A percentile compares a stretch with the other conserved stretches of the same genome.
These are phyloP conservation scores for Fusarium sterilihyphosum DNA, from an alignment of 2,329 filamentous ascomycete species.

Conservation along the genomic window DNA sequence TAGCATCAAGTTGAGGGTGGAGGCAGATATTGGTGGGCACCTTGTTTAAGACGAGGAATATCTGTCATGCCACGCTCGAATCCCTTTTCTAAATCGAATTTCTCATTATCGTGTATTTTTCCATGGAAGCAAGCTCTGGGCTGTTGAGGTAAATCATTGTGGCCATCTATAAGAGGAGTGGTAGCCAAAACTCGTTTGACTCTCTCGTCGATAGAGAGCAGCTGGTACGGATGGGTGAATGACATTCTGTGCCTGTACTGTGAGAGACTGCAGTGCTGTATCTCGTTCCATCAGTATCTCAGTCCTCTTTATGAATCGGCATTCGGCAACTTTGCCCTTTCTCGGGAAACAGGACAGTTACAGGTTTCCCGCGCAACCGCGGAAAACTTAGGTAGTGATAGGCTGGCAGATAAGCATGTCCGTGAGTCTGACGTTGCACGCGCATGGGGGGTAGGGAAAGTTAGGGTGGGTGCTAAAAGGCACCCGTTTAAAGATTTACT, in stretches of 20 bases:
- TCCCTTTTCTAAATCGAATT: background rate
- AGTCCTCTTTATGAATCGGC: background rate
- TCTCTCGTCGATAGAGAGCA: background rate
- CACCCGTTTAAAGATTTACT: too few relatives aligned
- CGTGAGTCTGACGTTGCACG: too few relatives aligned
- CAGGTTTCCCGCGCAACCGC: background rate
- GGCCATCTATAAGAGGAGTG: background rate
- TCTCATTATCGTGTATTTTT: background rate
- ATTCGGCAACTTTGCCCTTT: accelerated
- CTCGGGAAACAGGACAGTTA: background rate
- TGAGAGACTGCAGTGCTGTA: accelerated
- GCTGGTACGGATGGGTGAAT: background rate
- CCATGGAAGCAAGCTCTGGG: conserved; percentile 3
- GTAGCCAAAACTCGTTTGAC: background rate
- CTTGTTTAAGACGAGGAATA: background rate
- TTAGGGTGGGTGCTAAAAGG: too few relatives aligned
- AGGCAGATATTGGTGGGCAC: accelerated
- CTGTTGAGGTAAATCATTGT: background rate
- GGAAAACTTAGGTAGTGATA: background rate
- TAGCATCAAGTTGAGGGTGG: background rate
- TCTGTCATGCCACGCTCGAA: conserved; percentile 5
- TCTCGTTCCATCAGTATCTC: background rate
- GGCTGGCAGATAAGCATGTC: too few relatives aligned
- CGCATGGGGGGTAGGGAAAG: too few relatives aligned
- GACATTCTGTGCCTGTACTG: background rate